phyloP scores from a whole-genome alignment of 495 filamentous ascomycete genomes.

The Xylaria cubensis region DNA sequence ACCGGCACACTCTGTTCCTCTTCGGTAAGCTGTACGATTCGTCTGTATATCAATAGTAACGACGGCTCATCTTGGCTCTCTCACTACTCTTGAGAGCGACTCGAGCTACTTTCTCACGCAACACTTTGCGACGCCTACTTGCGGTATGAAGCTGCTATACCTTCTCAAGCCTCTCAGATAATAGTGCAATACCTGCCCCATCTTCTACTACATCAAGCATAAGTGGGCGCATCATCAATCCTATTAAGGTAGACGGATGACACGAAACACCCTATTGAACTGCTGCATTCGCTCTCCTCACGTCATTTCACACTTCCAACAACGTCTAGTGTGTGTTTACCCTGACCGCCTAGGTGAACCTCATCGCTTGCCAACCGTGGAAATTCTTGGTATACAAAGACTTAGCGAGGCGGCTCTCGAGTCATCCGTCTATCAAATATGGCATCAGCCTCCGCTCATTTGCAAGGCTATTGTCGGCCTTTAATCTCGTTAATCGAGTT shows the following conservation, averaged over 20 bases:
- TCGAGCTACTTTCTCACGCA: not conserved
- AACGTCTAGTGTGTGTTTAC: not conserved
- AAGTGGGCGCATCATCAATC: not conserved
- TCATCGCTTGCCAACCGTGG: not conserved
- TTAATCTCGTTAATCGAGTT: not conserved
- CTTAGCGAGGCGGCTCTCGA: slow-evolving; percentile 19
- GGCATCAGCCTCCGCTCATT: too few relatives aligned
- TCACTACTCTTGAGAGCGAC: not conserved
- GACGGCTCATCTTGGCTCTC: not conserved
- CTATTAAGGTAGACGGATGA: not conserved
- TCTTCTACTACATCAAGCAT: too few relatives aligned
- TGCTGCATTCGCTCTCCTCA: not conserved
- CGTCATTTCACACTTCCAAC: not conserved
- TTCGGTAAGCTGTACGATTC: not conserved
- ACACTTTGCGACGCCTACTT: not conserved
- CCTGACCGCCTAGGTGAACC: not conserved
- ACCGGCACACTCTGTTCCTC: not conserved
- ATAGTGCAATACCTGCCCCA: too few relatives aligned
- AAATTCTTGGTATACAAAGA: not conserved
- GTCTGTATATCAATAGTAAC: not conserved
- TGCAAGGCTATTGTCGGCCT: not conserved
- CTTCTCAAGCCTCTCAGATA: too few relatives aligned
- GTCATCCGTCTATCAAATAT: not conserved
- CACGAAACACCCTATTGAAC: not conserved
- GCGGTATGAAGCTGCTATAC: not conserved